Percentiles rank a stretch among this genome's conserved stretches.
These are phyloP conservation scores for Cnidoscolus chayamansa DNA, from an alignment of 441 rosid species.

Conservation along the genomic window DNA sequence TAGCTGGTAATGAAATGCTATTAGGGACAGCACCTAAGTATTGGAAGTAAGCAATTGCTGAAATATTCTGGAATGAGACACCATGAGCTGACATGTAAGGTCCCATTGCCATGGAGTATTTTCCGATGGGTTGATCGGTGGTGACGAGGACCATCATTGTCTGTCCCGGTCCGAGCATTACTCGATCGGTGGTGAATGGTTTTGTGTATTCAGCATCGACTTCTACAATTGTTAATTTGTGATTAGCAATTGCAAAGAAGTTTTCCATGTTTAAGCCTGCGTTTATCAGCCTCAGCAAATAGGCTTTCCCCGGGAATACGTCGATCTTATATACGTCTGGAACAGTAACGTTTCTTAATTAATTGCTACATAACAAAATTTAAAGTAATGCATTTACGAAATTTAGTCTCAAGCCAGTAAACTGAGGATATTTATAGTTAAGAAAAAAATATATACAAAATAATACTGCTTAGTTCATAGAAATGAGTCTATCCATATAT, in stretches of 20 bases:
- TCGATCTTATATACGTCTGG: conserved; percentile 64
- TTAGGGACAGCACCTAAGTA: conserved; percentile 58
- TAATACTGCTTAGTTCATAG: too few species aligned
- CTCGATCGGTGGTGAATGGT: conserved; percentile 57
- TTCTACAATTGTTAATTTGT: conserved; percentile 71
- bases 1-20: conserved; percentile 55
- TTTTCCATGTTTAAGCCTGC: conserved; percentile 79
- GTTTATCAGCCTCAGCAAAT: conserved; percentile 67
- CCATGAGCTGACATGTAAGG: conserved; percentile 66
- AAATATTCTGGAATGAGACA: conserved; percentile 55
- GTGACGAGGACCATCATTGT: conserved; percentile 78
- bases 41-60: conserved; percentile 57
- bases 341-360: conserved; percentile 4
- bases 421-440: too few species aligned
- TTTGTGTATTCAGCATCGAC: conserved; percentile 81
- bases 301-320: conserved; percentile 69
- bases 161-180: conserved; percentile 93
- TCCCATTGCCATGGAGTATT: conserved; percentile 78
- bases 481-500: too few species aligned
- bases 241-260: conserved; percentile 78
- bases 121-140: conserved; percentile 64
- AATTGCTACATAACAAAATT: background rate
- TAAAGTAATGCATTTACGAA: too few species aligned
- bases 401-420: too few species aligned
- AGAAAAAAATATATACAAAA: too few species aligned